Conservation (phyloP, 331 rosid species). For the Quercus lobata region DNA sequence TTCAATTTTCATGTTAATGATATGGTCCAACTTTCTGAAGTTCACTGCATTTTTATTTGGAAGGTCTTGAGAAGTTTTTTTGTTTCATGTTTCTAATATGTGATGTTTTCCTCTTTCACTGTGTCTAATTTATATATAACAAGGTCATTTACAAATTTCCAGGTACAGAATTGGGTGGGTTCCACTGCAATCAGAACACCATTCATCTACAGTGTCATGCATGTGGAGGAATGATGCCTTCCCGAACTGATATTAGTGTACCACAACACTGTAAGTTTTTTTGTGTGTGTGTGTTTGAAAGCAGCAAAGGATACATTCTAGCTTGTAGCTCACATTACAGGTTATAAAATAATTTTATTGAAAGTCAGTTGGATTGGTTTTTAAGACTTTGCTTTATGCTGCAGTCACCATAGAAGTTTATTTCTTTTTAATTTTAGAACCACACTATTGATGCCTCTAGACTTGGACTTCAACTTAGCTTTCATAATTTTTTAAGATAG, state of each 20-base stretch:
- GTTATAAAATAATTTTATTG: background rate
- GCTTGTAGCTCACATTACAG: background rate
- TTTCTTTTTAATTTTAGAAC: background rate
- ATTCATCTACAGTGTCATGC: constrained; percentile 83
- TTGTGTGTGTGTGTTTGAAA: background rate
- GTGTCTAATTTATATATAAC: constrained; percentile 8
- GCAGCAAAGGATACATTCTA: constrained; percentile 8
- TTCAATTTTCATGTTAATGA: background rate
- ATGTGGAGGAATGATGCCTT: constrained; percentile 98
- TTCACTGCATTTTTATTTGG: background rate
- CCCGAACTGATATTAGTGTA: constrained; percentile 36
- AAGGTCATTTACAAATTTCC: constrained; percentile 17
- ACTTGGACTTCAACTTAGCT: background rate
- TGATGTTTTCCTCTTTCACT: constrained; percentile 1
- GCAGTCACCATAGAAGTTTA: background rate
- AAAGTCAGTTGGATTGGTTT: background rate
- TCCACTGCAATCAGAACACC: constrained; percentile 52
- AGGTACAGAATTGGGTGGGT: constrained; percentile 63
- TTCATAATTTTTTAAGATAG: background rate
- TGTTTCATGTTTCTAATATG: constrained; percentile 5
- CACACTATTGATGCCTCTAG: background rate
- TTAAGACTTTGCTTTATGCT: background rate
- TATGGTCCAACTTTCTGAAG: background rate
- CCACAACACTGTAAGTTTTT: constrained; percentile 77
- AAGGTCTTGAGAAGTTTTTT: background rate